Base-by-base conservation (phyloP, 345 rosid genomes). In the Boechera divaricarpa region DNA sequence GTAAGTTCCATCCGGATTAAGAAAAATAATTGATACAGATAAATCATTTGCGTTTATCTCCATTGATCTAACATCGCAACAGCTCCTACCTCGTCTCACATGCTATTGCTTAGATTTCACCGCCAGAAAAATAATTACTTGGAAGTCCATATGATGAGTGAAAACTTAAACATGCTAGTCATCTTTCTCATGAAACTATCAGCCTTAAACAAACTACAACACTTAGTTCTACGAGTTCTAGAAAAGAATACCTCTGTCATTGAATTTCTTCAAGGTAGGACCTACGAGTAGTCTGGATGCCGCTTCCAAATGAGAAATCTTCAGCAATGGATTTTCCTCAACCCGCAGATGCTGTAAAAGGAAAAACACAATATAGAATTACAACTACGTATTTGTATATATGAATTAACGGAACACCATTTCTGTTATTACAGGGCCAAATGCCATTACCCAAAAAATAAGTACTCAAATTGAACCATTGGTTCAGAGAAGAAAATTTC, bases 271-370 rank as follows among this genome's bases (percentile, higher is more conserved):
- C 85, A 94, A 82, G 52, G 97, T 89, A 64, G 92, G 89, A 82
- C 98, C 98, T 81, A 92, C 92, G 82, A 94, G 97, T 86, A 94
- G 74, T 74, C 92, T 88, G 66, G 91, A 82, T 72, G 98, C 98
- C 24, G 98, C 98, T 89, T 94, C 98, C 80, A 94, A 38, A 84
- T 94, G 97, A 76, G 94, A 78, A 89, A 92, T 90, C 87, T 92
- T 90, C 75, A 92, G 92, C 79, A 94, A 78, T 63, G 98, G 98
- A 83, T 94, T 94, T 86, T 94, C 98, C 86, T 94, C 98, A 68
- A 94, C 88, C 67, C 98, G 93, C 72, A 94, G 85, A 90, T 94
- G 98, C 98, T 94, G 84, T 77, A 41, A 54, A 54, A 57, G 42
- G 26, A 21, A 62, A 47, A 64, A 51, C 70, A 63, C 26, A 49